A percentile compares a stretch with the other conserved stretches of the same genome.
phyloP scores from a whole-genome alignment of 495 filamentous ascomycete species.

The Ascobolus immersus region DNA sequence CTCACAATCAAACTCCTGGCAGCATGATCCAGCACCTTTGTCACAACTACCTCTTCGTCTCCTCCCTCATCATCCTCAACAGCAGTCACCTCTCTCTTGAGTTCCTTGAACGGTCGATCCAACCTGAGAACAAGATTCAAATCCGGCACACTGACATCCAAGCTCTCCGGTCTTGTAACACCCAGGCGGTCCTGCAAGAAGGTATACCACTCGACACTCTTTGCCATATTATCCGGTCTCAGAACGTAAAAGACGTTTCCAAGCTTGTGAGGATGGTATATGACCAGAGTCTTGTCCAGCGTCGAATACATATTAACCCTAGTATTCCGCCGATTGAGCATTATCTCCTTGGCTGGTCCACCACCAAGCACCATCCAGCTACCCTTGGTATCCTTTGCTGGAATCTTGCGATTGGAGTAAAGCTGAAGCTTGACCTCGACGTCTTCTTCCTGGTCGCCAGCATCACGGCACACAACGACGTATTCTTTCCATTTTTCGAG shows the following conservation, averaged over 20 bases:
- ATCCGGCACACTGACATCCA: slow-evolving; percentile 45
- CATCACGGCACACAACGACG: slow-evolving; percentile 41
- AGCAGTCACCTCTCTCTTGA: slow-evolving; percentile 25
- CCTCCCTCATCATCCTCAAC: slow-evolving; percentile 19
- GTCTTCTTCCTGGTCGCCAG: slow-evolving; percentile 25
- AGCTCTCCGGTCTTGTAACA: slow-evolving; percentile 27
- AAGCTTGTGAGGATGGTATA: slow-evolving; percentile 32
- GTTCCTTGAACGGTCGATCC: slow-evolving; percentile 33
- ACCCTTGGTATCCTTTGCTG: slow-evolving; percentile 29
- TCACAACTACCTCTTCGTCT: slow-evolving; percentile 23
- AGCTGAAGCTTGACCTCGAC: slow-evolving; percentile 30
- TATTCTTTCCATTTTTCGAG: slow-evolving; percentile 48
- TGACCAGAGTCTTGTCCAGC: slow-evolving; percentile 44
- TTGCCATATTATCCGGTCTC: slow-evolving; percentile 36
- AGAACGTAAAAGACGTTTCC: slow-evolving; percentile 44
- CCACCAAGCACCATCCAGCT: slow-evolving; percentile 22
- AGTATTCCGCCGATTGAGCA: slow-evolving; percentile 26
- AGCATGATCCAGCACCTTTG: slow-evolving; percentile 27
- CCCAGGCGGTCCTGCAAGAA: slow-evolving; percentile 39
- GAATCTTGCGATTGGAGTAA: slow-evolving; percentile 46
- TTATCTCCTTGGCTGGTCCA: slow-evolving; percentile 36
- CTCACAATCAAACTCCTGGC: slow-evolving; percentile 30
- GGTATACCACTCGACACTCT: slow-evolving; percentile 50
- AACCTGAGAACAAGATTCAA: slow-evolving; percentile 37
- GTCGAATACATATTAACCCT: slow-evolving; percentile 44